A percentile compares a stretch with the other conserved stretches of the same genome.
Conservation (phyloP, 2,329 filamentous ascomycete genomes). For the Hypoxylon sp. region DNA sequence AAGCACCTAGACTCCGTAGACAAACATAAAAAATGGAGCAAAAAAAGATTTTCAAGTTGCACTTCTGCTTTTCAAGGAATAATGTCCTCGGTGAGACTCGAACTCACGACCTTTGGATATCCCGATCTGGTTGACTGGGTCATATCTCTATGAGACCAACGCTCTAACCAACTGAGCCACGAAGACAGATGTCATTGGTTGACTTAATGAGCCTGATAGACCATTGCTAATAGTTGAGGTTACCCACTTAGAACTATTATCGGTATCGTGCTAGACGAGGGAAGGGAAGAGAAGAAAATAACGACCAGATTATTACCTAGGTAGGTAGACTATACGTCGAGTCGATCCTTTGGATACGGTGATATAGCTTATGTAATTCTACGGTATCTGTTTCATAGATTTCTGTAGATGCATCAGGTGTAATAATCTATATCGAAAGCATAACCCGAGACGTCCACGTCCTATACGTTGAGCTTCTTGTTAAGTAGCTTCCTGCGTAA, state of each 20-base stretch:
- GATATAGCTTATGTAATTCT: no score
- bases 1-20: neutral
- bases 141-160: conserved; percentile 59
- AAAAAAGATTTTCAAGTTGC: conserved; percentile 2
- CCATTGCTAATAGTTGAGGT: neutral
- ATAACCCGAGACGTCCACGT: no score
- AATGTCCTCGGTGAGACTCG: conserved; percentile 63
- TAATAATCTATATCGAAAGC: no score
- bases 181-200: conserved; percentile 50
- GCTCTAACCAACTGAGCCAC: conserved; percentile 62
- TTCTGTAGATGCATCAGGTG: no score
- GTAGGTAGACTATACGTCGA: neutral
- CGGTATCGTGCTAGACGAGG: neutral
- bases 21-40: conserved; percentile 2
- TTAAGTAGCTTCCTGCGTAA: no score
- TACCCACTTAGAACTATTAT: conserved; percentile 6
- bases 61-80: conserved; percentile 5
- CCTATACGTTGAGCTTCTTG: no score
- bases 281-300: neutral
- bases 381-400: no score
- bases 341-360: neutral
- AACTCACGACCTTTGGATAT: conserved; percentile 66
- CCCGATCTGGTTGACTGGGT: conserved; percentile 48
- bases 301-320: neutral
- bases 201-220: neutral